Percentiles rank a stretch among this genome's conserved stretches.
These are phyloP conservation scores for Umbelopsis ramanniana DNA, from an alignment of 192 early-diverging fungal genomes.

Conservation along the genomic window DNA sequence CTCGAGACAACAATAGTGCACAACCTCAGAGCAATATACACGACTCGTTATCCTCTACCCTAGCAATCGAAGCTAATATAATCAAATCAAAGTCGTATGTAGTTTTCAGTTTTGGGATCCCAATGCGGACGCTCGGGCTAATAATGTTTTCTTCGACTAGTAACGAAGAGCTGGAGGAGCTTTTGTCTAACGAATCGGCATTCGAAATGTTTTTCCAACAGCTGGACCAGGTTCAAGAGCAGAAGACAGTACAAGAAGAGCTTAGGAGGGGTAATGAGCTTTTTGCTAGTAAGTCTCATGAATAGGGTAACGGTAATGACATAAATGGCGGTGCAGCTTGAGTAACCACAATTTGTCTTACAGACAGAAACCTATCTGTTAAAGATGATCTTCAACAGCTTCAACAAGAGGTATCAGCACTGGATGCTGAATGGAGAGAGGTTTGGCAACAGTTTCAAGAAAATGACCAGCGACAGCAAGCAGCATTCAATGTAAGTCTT, in stretches of 20 bases:
- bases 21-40: constrained; percentile 10
- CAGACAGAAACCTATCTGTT: constrained; percentile 47
- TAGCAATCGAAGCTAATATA: neutral
- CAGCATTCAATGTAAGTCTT: constrained; percentile 47
- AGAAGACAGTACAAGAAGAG: constrained; percentile 50
- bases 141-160: constrained; percentile 17
- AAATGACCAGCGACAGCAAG: constrained; percentile 50
- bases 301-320: no score
- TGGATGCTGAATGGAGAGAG: constrained; percentile 39
- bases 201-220: constrained; percentile 47
- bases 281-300: constrained; percentile 47
- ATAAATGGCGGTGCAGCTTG: neutral
- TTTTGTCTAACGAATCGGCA: constrained; percentile 39
- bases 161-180: constrained; percentile 45
- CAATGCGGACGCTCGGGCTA: neutral
- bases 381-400: constrained; percentile 47
- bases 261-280: constrained; percentile 53
- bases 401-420: constrained; percentile 40
- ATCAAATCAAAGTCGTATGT: constrained; percentile 17
- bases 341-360: neutral
- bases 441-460: constrained; percentile 42
- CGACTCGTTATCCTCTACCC: neutral
- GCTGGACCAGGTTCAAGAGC: constrained; percentile 45
- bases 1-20: constrained; percentile 2
- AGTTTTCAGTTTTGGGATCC: neutral